Percentiles rank a stretch among this genome's conserved stretches.
phyloP scores from a whole-genome alignment of 805 yeast genomes.

The Candida stauntonica region DNA sequence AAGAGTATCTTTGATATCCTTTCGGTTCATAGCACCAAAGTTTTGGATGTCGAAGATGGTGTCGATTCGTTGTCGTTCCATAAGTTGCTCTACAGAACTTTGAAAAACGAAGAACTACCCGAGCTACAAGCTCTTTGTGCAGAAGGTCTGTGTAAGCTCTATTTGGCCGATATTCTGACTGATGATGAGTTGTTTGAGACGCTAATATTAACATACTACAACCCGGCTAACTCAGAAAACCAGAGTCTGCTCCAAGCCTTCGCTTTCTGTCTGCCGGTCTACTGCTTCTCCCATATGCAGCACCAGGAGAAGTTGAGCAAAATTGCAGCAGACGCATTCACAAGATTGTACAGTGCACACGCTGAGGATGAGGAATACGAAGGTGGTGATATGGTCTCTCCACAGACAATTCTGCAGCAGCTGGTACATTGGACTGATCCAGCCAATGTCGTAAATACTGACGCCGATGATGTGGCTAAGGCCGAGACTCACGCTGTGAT shows the following conservation, averaged over 20 bases:
- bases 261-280: conserved; percentile 85
- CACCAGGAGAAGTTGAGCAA: conserved; percentile 67
- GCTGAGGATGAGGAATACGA: conserved; percentile 31
- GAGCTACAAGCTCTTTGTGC: conserved; percentile 76
- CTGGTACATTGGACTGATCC: conserved; percentile 87
- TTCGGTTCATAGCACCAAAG: conserved; percentile 68
- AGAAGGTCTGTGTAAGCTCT: conserved; percentile 80
- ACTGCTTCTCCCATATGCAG: conserved; percentile 65
- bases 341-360: conserved; percentile 47
- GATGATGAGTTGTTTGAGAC: conserved; percentile 72
- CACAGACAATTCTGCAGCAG: conserved; percentile 60
- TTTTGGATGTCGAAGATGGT: conserved; percentile 55
- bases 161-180: conserved; percentile 67
- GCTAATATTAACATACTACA: conserved; percentile 68
- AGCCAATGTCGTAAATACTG: conserved; percentile 47
- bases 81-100: conserved; percentile 61
- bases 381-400: conserved; percentile 28
- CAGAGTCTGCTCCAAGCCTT: conserved; percentile 72
- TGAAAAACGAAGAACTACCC: conserved; percentile 53
- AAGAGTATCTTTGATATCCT: conserved; percentile 74
- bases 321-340: conserved; percentile 62
- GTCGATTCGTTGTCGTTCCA: conserved; percentile 66
- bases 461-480: conserved; percentile 36
- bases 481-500: conserved; percentile 54
- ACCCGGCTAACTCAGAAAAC: conserved; percentile 58